phyloP scores from a whole-genome alignment of 495 filamentous ascomycete species.

The Glutinoglossum americanum region DNA sequence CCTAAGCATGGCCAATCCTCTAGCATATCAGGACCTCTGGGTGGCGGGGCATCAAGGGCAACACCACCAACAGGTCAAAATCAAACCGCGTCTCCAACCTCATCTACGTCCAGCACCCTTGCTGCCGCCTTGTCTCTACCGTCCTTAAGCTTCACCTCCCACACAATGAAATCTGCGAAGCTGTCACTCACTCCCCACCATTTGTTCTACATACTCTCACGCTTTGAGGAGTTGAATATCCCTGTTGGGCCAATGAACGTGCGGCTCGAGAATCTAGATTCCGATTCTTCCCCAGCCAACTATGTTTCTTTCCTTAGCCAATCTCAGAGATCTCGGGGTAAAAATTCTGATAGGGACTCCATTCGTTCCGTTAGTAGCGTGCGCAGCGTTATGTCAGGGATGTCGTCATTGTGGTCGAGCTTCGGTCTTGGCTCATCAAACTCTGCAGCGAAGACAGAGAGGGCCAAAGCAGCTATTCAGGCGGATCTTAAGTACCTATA shows the following conservation, averaged over 20 bases:
- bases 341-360: slow-evolving; percentile 65
- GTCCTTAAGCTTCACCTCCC: slow-evolving; percentile 61
- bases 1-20: slow-evolving; percentile 40
- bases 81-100: slow-evolving; percentile 29
- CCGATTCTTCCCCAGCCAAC: slow-evolving; percentile 62
- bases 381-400: slow-evolving; percentile 88
- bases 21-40: slow-evolving; percentile 25
- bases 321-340: slow-evolving; percentile 48
- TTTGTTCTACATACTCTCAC: slow-evolving; percentile 83
- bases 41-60: slow-evolving; percentile 14
- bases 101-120: slow-evolving; percentile 46
- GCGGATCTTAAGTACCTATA: slow-evolving; percentile 88
- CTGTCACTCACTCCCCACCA: slow-evolving; percentile 92
- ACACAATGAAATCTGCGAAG: slow-evolving; percentile 69
- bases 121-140: slow-evolving; percentile 73
- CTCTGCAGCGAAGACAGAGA: slow-evolving; percentile 57
- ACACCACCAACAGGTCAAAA: slow-evolving; percentile 27
- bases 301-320: slow-evolving; percentile 92
- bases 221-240: slow-evolving; percentile 82
- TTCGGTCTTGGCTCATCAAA: slow-evolving; percentile 59
- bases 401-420: slow-evolving; percentile 79
- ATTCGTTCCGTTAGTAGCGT: slow-evolving; percentile 93
- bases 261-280: slow-evolving; percentile 80
- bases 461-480: slow-evolving; percentile 63
- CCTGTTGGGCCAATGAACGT: slow-evolving; percentile 89